Percentiles rank a stretch among this genome's conserved stretches.
These are phyloP conservation scores for Picochlorum costavermella DNA, from an alignment of 139 green algal species.

Conservation along the genomic window DNA sequence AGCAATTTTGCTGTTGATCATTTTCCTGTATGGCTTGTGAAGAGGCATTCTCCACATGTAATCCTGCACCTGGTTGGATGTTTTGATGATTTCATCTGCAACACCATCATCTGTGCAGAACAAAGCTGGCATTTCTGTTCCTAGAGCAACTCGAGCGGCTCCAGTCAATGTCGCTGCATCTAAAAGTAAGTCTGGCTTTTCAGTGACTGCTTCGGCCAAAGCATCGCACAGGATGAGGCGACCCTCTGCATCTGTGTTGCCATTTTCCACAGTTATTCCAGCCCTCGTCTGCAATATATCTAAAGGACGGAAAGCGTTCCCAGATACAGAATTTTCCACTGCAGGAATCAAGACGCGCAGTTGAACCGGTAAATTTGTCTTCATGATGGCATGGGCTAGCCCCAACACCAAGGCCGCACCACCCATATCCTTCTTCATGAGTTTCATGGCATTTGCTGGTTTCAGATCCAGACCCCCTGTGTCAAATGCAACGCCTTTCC, in stretches of 20 bases:
- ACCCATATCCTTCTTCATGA: constrained; percentile 73
- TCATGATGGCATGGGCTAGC: constrained; percentile 43
- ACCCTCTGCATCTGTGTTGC: constrained; percentile 44
- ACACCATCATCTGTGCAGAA: constrained; percentile 40
- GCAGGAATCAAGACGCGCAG: constrained; percentile 48
- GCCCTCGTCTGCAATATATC: constrained; percentile 43
- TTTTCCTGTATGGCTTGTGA: constrained; percentile 24
- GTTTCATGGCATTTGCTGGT: constrained; percentile 43
- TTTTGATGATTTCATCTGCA: constrained; percentile 30
- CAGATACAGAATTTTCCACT: constrained; percentile 51
- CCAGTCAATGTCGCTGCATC: constrained; percentile 64
- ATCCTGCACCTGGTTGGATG: constrained; percentile 29
- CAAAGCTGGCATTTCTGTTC: constrained; percentile 48
- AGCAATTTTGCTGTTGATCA: constrained; percentile 58
- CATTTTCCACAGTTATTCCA: constrained; percentile 54
- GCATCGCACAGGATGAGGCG: constrained; percentile 56
- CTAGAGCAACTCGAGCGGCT: constrained; percentile 52
- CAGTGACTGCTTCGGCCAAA: constrained; percentile 26
- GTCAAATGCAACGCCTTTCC: constrained; percentile 65
- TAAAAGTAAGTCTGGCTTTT: constrained; percentile 48
- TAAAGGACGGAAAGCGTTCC: constrained; percentile 39
- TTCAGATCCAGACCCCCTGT: constrained; percentile 59
- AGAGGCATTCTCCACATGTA: constrained; percentile 60
- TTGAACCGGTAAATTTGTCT: constrained; percentile 18
- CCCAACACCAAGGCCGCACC: constrained; percentile 46